Percentiles rank a stretch among this genome's conserved stretches.
These are phyloP conservation scores for Acanthamoeba quina DNA, from an alignment of 208 protist species.

Conservation along the genomic window DNA sequence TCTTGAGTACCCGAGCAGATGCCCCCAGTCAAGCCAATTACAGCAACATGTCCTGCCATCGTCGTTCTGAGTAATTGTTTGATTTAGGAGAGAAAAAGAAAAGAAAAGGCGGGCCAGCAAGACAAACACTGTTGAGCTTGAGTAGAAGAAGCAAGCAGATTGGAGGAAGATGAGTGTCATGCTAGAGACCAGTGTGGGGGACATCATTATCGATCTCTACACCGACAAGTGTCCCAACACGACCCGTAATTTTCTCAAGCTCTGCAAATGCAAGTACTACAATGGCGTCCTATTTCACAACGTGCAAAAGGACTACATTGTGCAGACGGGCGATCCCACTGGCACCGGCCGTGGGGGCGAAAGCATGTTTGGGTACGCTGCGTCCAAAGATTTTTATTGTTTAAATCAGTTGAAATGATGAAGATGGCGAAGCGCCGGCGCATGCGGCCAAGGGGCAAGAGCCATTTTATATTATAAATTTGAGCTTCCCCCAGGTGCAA, in stretches of 20 bases:
- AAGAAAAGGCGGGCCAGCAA: background rate
- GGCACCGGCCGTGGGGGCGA: constrained; percentile 89
- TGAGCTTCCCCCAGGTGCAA: constrained; percentile 1
- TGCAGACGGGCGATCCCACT: constrained; percentile 92
- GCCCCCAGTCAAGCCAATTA: constrained; percentile 9
- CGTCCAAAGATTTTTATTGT: background rate
- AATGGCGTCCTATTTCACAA: constrained; percentile 93
- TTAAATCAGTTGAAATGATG: background rate
- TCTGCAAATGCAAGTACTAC: constrained; percentile 97
- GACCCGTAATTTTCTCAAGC: constrained; percentile 94
- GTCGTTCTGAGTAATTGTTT: background rate
- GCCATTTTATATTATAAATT: background rate
- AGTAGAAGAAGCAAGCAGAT: background rate
- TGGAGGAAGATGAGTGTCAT: constrained; percentile 91
- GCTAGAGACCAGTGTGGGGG: constrained; percentile 93
- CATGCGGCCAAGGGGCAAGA: background rate
- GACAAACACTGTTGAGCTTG: too few species aligned
- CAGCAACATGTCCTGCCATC: background rate
- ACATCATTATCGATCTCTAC: constrained; percentile 94
- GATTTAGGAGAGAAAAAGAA: background rate
- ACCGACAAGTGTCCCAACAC: constrained; percentile 90
- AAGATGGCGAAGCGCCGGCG: background rate
- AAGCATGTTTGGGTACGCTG: constrained; percentile 86
- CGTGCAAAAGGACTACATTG: constrained; percentile 91
- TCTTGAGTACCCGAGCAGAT: background rate